Evolutionary conservation across 345 rosid genomes (phyloP), one percentile per base, ranked within the genome.

Genomic region (Kernera saxatilis): DNA sequence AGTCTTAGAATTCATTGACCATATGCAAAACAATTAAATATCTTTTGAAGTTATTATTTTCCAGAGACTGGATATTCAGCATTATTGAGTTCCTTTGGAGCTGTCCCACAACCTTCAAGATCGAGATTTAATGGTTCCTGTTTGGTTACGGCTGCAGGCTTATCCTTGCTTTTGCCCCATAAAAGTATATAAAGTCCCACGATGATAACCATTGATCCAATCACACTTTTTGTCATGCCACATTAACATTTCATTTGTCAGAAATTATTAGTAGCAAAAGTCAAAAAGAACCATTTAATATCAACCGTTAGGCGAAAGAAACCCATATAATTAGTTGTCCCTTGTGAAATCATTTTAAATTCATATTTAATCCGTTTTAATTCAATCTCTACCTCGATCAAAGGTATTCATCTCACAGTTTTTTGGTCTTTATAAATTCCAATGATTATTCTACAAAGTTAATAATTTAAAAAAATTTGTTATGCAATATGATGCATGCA

Each of bases 151-250:
- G 58, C 64, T 70, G 79, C 73, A 53, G 78, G 60, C 62, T 70
- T 73, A 29, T 87, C 96, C 17, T 77, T 77, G 74, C 80, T 83
- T 84, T 87, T 88, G 1, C 97, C 98, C 98, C 92, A 93, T 11
- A 88, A 81, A 21, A 93, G 88, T 70, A 80, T 68, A 75, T 90
- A 88, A 27, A 93, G 76, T 37, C 97, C 97, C 36, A 75, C 74
- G 23, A 86, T 78, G 52, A 90, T 85, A 9, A 86, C 58, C 40
- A 86, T 33, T 14, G 97, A 93, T 65, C 98, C 97, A 21, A 83
- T 0, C 64, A 88, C 59, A 74, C 97, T 93, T 89, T 45, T 64
- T 71, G 54, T 57, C 52, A 58, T 40, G 25, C 59, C 32, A 64
- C 21, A 51, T 26, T 35, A 3, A 32, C 13, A 37, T 6, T 49